Evolutionary conservation across 495 filamentous ascomycete species (phyloP).

Genomic region (Apodospora peruviana): DNA sequence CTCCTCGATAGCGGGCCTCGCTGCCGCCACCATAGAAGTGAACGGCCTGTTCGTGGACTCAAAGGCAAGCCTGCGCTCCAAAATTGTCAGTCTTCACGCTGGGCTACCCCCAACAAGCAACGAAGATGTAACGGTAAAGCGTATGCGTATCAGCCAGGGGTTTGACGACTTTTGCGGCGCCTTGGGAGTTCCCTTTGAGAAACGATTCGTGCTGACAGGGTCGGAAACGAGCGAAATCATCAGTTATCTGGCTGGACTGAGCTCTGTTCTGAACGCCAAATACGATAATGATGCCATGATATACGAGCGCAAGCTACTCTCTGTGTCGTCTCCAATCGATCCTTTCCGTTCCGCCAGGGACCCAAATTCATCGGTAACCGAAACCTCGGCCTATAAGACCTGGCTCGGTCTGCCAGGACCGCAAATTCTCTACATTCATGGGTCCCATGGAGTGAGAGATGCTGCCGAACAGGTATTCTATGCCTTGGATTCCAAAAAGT

Average conservation of each 20-base stretch:
- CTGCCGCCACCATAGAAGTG: background rate
- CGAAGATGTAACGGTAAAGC: background rate
- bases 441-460: background rate
- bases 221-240: background rate
- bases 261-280: background rate
- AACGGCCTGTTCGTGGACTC: conserved; percentile 1
- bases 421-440: conserved; percentile 11
- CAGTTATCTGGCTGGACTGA: background rate
- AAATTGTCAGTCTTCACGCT: background rate
- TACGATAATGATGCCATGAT: background rate
- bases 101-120: background rate
- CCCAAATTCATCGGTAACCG: background rate
- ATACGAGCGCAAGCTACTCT: conserved; percentile 5
- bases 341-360: conserved; percentile 2
- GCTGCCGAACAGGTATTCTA: conserved; percentile 5
- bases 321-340: conserved; percentile 3
- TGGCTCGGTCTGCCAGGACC: conserved; percentile 8
- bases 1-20: background rate
- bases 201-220: background rate
- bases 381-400: conserved; percentile 3
- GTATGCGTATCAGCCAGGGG: background rate
- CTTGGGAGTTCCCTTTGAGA: conserved; percentile 4
- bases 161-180: background rate
- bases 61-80: background rate
- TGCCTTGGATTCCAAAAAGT: conserved; percentile 1